Evolutionary conservation across 2,329 filamentous ascomycete species (phyloP), one percentile per base, ranked within the genome.

Genomic region (Elsinoe fawcettii): DNA sequence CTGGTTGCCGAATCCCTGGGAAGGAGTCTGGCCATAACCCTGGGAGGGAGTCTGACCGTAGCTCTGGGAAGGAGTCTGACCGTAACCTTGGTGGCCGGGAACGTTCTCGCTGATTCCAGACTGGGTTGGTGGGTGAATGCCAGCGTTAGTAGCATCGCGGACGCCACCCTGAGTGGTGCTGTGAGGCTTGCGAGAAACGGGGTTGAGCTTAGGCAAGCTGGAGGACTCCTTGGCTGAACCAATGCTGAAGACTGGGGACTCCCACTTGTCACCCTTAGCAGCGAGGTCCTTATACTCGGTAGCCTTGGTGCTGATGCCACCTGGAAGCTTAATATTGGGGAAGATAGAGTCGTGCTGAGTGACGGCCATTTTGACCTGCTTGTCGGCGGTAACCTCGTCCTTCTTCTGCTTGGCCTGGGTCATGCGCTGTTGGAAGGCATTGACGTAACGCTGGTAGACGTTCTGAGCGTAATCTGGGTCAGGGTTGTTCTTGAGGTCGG

Each of bases 281-380:
- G 92, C 89, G 58, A 96, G 80, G 20, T 96, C 84, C 75, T 84
- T 89, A 80, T 95, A 97, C 73, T 96, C 90, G 22, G 89, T 95
- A 8, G 92, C 91, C 82, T 96, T 96, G 75, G 83, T 85, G 64
- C 88, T 93, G 70, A 96, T 92, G 57, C 90, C 91, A 30, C 88
- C 88, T 23, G 91, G 90, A 5, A 99, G 79, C 58, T 85, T 80
- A 68, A 99, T 85, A 69, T 92, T 78, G 67, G 89, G 87, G 85
- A 99, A 96, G 63, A 97, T 89, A 63, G 88, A 91, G 68, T 96
- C 89, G 64, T 96, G 82, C 74, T 90, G 83, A 39, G 90, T 95
- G 62, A 91, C 76, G n/a, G 88, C 87, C 44, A 91, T 75, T 70
- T 95, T 93, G 71, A 91, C 83, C 74, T 87, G 84, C 69, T 83